Evolutionary conservation across 1,284 basidiomycete species (phyloP), one percentile per base, ranked within the genome.

Genomic region (Ganoderma lingzhi): DNA sequence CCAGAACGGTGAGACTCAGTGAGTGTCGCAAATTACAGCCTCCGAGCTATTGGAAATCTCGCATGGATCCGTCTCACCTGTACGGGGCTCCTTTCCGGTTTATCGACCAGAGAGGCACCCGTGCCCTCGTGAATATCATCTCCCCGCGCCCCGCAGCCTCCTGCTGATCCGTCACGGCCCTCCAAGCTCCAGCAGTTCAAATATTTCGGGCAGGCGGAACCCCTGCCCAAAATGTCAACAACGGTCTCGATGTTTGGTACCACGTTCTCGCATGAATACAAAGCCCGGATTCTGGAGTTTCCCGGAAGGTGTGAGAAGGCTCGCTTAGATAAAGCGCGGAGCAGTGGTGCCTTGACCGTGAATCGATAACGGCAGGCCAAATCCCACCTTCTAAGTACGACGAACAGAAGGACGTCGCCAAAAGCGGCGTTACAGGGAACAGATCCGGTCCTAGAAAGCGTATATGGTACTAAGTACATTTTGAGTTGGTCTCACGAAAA

Each of bases 21-120:
- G 39, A 10, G 39, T 41, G 19, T 48, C 30, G 55, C 45, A n/a
- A 19, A 19, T 35, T 32, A 56, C 55, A 19, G 14, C 30, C 55
- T 56, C 55, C 55, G 55, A 15, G 30, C 28, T 15, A 56, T 56
- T 56, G 55, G 55, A 56, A 56, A 56, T 56, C 55, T 56, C 15
- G 6, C 17, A 19, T 48, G 19, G 6, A 48, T 48, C 45, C 45
- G 39, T 14, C 9, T 9, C 12, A 9, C 9, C 39, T 14, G 19
- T 14, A 19, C 14, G 55, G 55, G 58, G 32, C 17, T 39, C 58
- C 58, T 39, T 59, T 59, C 58, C 58, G 58, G 35, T 5, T 41
- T 14, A 32, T 32, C 14, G 30, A 30, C 30, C 3, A 32, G 32
- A 32, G 32, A 17, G 17, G 5, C 55, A 56, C 55, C 19, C 15